These are phyloP conservation scores for Discostella pseudostelligera DNA, from an alignment of 108 stramenopile genomes.

Conservation along the genomic window DNA sequence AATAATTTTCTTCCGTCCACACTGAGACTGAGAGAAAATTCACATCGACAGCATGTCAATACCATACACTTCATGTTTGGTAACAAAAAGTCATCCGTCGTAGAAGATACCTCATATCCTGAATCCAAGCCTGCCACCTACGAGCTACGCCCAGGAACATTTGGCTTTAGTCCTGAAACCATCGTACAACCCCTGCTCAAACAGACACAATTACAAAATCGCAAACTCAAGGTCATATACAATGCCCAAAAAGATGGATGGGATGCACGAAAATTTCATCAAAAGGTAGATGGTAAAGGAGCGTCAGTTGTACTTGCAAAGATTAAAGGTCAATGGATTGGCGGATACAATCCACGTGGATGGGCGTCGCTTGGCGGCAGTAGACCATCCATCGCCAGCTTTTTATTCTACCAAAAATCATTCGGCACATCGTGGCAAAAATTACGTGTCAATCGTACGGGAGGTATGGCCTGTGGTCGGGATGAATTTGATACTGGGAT, in stretches of 20 bases:
- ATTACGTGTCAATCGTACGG: conserved; percentile 60
- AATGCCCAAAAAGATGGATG: conserved; percentile 59
- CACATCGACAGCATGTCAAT: not conserved
- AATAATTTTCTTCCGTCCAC: too few relatives aligned
- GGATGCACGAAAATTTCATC: conserved; percentile 53
- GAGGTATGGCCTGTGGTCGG: conserved; percentile 68
- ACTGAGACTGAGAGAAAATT: too few relatives aligned
- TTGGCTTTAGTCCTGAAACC: conserved; percentile 16
- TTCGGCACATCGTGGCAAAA: conserved; percentile 46
- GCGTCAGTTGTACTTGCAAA: conserved; percentile 59
- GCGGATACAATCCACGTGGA: conserved; percentile 77
- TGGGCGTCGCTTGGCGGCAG: conserved; percentile 63
- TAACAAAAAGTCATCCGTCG: conserved; percentile 7
- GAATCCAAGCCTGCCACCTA: conserved; percentile 43
- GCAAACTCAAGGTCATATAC: conserved; percentile 55
- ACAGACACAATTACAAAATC: conserved; percentile 67
- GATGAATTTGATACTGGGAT: conserved; percentile 65
- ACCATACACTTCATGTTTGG: conserved; percentile 21
- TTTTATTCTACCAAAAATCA: conserved; percentile 54
- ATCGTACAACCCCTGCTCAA: conserved; percentile 59
- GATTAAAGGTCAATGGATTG: conserved; percentile 35
- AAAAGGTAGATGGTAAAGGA: conserved; percentile 63
- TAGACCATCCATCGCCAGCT: conserved; percentile 57
- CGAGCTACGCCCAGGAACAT: conserved; percentile 16
- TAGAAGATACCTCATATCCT: conserved; percentile 23